Evolutionary conservation across 1,284 basidiomycete genomes (phyloP).

Genomic region (Rhizoctonia solani): DNA sequence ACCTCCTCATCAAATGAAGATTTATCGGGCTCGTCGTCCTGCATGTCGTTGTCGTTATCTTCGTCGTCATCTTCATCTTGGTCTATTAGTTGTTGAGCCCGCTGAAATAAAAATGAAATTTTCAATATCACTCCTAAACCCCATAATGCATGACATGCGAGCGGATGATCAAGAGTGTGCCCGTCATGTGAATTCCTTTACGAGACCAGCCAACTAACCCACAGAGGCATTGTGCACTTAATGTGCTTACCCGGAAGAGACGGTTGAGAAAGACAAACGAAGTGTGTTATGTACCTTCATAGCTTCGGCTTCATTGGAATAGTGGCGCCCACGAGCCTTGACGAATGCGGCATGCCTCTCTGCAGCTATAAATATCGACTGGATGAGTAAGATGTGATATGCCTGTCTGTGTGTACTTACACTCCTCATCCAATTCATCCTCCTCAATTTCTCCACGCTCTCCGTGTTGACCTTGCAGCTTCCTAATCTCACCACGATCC

Average conservation of each 20-base stretch:
- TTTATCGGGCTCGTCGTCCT: conserved; percentile 43
- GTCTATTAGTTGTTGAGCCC: conserved; percentile 63
- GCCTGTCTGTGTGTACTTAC: conserved; percentile 50
- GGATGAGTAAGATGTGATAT: not conserved
- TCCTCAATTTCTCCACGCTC: conserved; percentile 65
- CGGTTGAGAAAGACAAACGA: conserved; percentile 26
- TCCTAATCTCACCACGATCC: conserved; percentile 51
- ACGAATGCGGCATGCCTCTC: conserved; percentile 84
- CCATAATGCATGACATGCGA: conserved; percentile 20
- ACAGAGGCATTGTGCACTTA: conserved; percentile 1
- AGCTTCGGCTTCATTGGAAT: conserved; percentile 89
- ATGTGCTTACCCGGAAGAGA: conserved; percentile 7
- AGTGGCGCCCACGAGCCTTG: conserved; percentile 80
- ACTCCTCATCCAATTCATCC: conserved; percentile 84
- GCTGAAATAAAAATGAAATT: conserved; percentile 49
- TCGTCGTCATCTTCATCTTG: conserved; percentile 66
- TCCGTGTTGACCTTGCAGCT: conserved; percentile 55
- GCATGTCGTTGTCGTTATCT: conserved; percentile 39
- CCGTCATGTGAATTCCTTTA: conserved; percentile 10
- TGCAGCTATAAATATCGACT: conserved; percentile 55
- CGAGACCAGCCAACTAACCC: not conserved
- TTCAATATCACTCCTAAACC: conserved; percentile 25
- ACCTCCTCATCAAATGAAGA: conserved; percentile 25
- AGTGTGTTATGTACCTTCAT: conserved; percentile 68
- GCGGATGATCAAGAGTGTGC: conserved; percentile 20